A percentile compares a stretch with the other conserved stretches of the same genome.
Evolutionary conservation across 164 flowering plant genomes (phyloP).

Genomic region (Euptelea pleiosperma): DNA sequence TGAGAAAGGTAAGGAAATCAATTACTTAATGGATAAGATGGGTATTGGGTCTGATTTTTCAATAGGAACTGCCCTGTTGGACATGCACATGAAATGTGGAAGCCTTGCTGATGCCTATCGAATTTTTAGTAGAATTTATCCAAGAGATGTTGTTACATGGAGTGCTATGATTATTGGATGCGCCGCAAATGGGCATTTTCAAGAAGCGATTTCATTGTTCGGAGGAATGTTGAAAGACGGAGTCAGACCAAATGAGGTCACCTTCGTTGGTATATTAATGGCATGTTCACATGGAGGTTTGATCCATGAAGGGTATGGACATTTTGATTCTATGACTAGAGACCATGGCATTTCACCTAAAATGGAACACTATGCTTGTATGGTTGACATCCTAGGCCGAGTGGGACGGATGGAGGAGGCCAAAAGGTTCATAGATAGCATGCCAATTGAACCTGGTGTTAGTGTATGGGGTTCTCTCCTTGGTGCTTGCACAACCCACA

Average conservation of each 20-base stretch:
- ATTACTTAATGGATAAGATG: conserved; percentile 6
- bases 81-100: conserved; percentile 27
- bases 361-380: conserved; percentile 26
- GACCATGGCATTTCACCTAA: conserved; percentile 13
- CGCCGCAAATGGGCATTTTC: conserved; percentile 20
- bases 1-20: conserved; percentile 14
- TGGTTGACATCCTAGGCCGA: conserved; percentile 27
- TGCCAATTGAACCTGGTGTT: conserved; percentile 23
- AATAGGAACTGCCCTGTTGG: conserved; percentile 22
- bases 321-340: conserved; percentile 15
- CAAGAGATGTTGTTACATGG: conserved; percentile 23
- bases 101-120: conserved; percentile 5
- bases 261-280: conserved; percentile 19
- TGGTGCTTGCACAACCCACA: conserved; percentile 23
- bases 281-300: conserved; percentile 28
- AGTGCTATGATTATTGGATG: conserved; percentile 27
- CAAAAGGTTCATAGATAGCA: conserved; percentile 14
- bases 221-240: conserved; percentile 24
- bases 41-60: conserved; percentile 19
- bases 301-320: conserved; percentile 19
- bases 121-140: conserved; percentile 12
- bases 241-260: conserved; percentile 18
- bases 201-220: conserved; percentile 20
- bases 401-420: conserved; percentile 19
- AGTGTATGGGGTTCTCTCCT: conserved; percentile 29